Evolutionary conservation across 179 eudicot genomes (phyloP).

Genomic region (Actinidia chinensis): DNA sequence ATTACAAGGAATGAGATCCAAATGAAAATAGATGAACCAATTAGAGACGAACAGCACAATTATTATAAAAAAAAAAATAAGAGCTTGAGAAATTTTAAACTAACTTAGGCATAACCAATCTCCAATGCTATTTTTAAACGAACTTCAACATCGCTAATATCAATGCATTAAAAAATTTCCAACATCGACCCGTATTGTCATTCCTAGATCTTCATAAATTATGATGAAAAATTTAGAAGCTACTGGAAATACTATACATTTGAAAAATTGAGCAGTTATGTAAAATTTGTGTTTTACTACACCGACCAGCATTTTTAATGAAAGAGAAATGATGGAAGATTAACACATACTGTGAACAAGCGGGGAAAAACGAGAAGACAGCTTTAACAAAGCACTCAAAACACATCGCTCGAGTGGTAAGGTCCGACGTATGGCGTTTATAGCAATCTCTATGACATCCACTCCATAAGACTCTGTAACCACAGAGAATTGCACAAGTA

Average conservation of each 20-base stretch:
- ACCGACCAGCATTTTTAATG: constrained; percentile 5
- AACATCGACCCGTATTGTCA: neutral
- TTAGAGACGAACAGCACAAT: neutral
- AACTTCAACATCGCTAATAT: neutral
- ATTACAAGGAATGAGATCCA: neutral
- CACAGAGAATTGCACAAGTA: constrained; percentile 37
- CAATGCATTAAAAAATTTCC: constrained; percentile 4
- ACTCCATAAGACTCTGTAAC: constrained; percentile 91
- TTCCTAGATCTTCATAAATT: neutral
- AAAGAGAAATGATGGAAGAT: constrained; percentile 3
- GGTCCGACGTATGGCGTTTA: constrained; percentile 69
- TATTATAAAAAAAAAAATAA: neutral
- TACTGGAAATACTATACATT: neutral
- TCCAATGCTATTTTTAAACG: neutral
- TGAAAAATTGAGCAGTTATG: neutral
- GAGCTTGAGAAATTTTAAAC: neutral
- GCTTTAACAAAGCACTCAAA: constrained; percentile 82
- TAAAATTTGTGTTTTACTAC: too few species aligned
- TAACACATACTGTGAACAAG: constrained; percentile 81
- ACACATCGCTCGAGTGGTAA: constrained; percentile 82
- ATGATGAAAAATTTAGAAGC: neutral
- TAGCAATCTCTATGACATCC: constrained; percentile 73
- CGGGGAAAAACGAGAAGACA: constrained; percentile 89
- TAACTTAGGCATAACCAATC: neutral
- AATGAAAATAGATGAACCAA: constrained; percentile 6